These are phyloP conservation scores for Trametes cinnabarina DNA, from an alignment of 768 basidiomycete species.

Conservation along the genomic window DNA sequence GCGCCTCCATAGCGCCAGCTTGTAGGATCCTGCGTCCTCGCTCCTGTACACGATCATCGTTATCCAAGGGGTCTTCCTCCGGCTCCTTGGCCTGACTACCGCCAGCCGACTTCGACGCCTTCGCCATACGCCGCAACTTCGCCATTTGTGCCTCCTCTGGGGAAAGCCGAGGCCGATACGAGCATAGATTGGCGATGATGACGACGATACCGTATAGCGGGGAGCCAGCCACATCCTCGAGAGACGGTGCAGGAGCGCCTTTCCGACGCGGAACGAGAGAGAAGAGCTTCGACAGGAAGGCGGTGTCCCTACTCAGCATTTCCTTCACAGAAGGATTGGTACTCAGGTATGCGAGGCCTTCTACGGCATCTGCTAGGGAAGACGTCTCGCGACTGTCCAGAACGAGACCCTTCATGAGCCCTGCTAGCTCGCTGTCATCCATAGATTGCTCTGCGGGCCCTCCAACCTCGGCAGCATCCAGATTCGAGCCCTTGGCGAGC, in stretches of 20 bases:
- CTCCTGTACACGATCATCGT: slow-evolving; percentile 60
- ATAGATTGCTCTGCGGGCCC: slow-evolving; percentile 19
- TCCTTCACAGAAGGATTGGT: slow-evolving; percentile 63
- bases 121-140: slow-evolving; percentile 75
- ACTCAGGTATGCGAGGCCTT: slow-evolving; percentile 84
- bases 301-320: slow-evolving; percentile 47
- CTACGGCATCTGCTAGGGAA: slow-evolving; percentile 64
- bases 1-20: slow-evolving; percentile 62
- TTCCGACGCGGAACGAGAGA: slow-evolving; percentile 54
- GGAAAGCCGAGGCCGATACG: slow-evolving; percentile 66
- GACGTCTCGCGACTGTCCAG: slow-evolving; percentile 38
- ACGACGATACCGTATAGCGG: slow-evolving; percentile 76
- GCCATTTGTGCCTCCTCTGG: slow-evolving; percentile 83
- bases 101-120: slow-evolving; percentile 33
- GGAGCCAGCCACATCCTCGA: slow-evolving; percentile 41
- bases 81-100: slow-evolving; percentile 8
- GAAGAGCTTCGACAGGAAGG: slow-evolving; percentile 58
- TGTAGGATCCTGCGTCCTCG: slow-evolving; percentile 58
- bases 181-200: slow-evolving; percentile 72
- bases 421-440: slow-evolving; percentile 47
- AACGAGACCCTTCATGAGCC: slow-evolving; percentile 57
- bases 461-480: slow-evolving; percentile 42
- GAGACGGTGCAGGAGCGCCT: slow-evolving; percentile 19
- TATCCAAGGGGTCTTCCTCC: slow-evolving; percentile 44
- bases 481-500: slow-evolving; percentile 54